These are phyloP conservation scores for Orbilia ellipsospora DNA, from an alignment of 2,329 filamentous ascomycete species.

Conservation along the genomic window DNA sequence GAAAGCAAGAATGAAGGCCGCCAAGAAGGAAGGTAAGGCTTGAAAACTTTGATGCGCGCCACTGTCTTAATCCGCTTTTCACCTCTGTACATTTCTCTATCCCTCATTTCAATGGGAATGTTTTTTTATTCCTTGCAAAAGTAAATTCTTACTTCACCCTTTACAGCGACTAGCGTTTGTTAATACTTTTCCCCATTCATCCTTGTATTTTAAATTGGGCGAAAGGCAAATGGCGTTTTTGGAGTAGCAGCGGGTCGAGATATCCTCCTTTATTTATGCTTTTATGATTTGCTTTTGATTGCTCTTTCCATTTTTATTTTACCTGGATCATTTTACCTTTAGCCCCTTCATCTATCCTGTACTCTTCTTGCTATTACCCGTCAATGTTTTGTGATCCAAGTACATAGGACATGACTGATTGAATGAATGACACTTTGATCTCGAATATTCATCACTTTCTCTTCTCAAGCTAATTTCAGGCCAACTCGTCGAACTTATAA, in stretches of 20 bases:
- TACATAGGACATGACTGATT: conserved; percentile 55
- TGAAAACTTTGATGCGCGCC: conserved; percentile 1
- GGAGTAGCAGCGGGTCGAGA: conserved; percentile 16
- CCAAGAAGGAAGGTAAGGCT: conserved; percentile 35
- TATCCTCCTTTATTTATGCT: conserved; percentile 3
- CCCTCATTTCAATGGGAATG: background rate
- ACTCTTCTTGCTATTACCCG: background rate
- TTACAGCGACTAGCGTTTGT: background rate
- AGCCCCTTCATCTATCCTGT: background rate
- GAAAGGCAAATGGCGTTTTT: conserved; percentile 17
- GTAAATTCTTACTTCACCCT: background rate
- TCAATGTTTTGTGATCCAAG: conserved; percentile 52
- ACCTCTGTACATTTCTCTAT: background rate
- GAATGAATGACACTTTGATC: conserved; percentile 50
- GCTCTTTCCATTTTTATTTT: conserved; percentile 3
- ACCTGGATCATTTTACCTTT: background rate
- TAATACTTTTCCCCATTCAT: background rate
- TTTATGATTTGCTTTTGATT: conserved; percentile 22
- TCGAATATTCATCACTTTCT: background rate
- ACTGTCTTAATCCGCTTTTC: background rate
- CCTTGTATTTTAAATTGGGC: conserved; percentile 8
- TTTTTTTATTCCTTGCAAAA: conserved; percentile 5
- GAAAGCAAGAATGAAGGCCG: conserved; percentile 53
- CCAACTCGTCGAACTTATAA: too few relatives aligned
- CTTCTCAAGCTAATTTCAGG: background rate